Conservation (phyloP, 306 rosid genomes). For the Quercus rubra region DNA sequence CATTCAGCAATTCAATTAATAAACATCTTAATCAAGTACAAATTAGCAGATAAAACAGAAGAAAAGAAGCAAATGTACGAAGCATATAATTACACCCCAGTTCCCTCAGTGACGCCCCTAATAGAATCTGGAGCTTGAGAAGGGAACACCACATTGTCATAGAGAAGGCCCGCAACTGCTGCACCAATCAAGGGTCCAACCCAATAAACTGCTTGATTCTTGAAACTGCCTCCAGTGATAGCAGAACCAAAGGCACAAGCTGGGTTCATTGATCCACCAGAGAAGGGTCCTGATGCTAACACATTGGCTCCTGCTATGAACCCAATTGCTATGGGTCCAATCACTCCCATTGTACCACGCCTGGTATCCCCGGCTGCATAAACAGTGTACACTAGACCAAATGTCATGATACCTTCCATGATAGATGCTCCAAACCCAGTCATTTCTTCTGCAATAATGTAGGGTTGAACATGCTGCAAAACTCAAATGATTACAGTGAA, state of each 20-base stretch:
- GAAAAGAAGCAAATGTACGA: background rate
- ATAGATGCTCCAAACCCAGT: constrained; percentile 92
- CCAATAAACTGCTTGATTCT: constrained; percentile 93
- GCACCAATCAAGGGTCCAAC: constrained; percentile 89
- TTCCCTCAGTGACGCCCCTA: constrained; percentile 29
- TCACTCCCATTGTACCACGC: constrained; percentile 45
- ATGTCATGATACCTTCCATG: constrained; percentile 73
- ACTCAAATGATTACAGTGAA: background rate
- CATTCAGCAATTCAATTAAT: background rate
- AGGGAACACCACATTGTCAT: constrained; percentile 61
- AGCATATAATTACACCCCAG: constrained; percentile 25
- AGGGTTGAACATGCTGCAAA: constrained; percentile 63
- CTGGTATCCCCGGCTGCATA: constrained; percentile 63
- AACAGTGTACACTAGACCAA: constrained; percentile 66
- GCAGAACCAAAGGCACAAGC: constrained; percentile 90
- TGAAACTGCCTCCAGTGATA: constrained; percentile 58
- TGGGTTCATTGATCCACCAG: constrained; percentile 87
- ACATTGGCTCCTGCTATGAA: constrained; percentile 60
- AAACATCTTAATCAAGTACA: background rate
- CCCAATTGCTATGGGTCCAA: constrained; percentile 65
- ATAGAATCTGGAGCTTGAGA: constrained; percentile 25
- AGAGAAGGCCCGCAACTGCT: constrained; percentile 64
- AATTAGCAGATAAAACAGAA: background rate
- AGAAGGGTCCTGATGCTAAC: constrained; percentile 75
- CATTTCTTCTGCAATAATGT: constrained; percentile 68